phyloP scores from a whole-genome alignment of 176 grass and related monocot species.

The Rhipidocladum racemiflorum region DNA sequence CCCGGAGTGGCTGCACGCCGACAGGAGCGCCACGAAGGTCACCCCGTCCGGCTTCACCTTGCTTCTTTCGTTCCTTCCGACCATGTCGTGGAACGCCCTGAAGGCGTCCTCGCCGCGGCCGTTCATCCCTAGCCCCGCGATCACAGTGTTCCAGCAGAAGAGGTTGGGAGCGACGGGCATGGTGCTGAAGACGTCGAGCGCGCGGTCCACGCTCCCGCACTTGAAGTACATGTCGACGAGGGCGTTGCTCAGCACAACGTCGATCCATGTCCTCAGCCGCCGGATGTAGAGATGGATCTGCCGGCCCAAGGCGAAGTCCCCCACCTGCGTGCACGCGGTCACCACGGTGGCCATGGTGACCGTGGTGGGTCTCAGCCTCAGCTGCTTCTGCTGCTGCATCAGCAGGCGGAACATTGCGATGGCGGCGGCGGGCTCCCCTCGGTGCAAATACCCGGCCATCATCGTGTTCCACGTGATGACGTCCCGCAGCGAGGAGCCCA shows the following conservation, averaged over 20 bases:
- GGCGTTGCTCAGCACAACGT: conserved; percentile 38
- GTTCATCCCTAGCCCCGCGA: conserved; percentile 46
- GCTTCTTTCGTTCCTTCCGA: background rate
- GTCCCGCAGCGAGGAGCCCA: conserved; percentile 12
- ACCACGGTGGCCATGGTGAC: conserved; percentile 45
- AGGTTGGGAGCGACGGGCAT: conserved; percentile 29
- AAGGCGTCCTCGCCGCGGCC: conserved; percentile 45
- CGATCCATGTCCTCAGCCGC: background rate
- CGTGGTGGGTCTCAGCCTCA: conserved; percentile 14
- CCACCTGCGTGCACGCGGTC: conserved; percentile 38
- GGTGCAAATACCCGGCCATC: conserved; percentile 43
- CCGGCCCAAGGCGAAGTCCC: conserved; percentile 34
- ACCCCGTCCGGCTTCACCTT: conserved; percentile 27
- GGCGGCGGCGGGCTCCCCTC: background rate
- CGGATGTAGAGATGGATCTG: conserved; percentile 29
- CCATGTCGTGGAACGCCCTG: conserved; percentile 34
- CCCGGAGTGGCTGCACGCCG: conserved; percentile 57
- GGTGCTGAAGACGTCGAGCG: conserved; percentile 23
- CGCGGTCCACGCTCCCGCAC: conserved; percentile 35
- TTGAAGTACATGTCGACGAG: conserved; percentile 67
- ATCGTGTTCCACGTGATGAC: conserved; percentile 49
- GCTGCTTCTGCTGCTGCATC: background rate
- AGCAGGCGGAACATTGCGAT: conserved; percentile 33
- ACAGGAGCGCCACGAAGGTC: conserved; percentile 56
- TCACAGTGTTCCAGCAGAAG: conserved; percentile 58